Conservation (phyloP, 352 stramenopile species). For the Pythium biforme region DNA sequence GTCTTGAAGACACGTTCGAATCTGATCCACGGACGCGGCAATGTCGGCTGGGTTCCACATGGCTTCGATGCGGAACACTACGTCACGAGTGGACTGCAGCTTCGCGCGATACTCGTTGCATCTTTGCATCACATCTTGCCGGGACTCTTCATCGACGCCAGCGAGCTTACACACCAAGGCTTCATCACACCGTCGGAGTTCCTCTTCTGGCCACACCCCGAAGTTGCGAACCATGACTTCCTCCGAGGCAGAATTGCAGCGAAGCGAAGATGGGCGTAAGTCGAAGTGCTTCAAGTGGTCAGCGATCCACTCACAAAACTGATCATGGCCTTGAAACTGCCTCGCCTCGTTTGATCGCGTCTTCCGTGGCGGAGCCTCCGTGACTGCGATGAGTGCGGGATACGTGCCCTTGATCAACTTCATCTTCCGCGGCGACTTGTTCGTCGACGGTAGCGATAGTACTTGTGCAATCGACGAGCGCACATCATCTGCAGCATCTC, state of each 20-base stretch:
- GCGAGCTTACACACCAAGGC: neutral
- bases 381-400: neutral
- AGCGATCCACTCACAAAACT: slow-evolving; percentile 4
- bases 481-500: slow-evolving; percentile 18
- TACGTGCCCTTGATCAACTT: slow-evolving; percentile 5
- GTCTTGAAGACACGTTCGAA: neutral
- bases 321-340: neutral
- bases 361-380: neutral
- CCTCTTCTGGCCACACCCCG: slow-evolving; percentile 1
- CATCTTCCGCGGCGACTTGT: neutral
- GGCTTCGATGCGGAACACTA: neutral
- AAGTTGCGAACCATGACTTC: neutral
- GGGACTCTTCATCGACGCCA: neutral
- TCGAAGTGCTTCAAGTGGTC: neutral
- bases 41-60: neutral
- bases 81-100: neutral
- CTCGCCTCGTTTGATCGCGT: neutral
- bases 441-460: neutral
- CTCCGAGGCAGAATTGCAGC: neutral
- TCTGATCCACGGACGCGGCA: neutral
- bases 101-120: neutral
- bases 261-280: neutral
- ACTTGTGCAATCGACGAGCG: neutral
- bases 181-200: neutral
- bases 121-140: neutral